These are phyloP conservation scores for Naganishia randhawae DNA, from an alignment of 768 basidiomycete species.

Conservation along the genomic window DNA sequence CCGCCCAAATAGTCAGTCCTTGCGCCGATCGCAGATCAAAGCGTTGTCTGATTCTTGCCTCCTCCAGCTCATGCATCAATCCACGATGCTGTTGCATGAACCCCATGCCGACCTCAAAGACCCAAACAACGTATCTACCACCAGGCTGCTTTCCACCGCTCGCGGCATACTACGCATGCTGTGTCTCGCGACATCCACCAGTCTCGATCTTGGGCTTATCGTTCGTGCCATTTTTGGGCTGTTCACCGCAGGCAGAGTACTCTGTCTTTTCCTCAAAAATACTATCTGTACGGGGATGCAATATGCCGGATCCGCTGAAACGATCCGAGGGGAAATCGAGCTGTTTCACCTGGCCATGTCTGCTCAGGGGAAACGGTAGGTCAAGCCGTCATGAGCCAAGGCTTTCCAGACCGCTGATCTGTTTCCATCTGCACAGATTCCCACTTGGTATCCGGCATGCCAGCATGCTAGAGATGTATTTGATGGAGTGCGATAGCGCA, in stretches of 20 bases:
- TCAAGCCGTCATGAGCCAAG: neutral
- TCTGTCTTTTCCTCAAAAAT: constrained; percentile 23
- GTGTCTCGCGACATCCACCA: constrained; percentile 25
- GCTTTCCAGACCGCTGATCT: neutral
- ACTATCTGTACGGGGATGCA: constrained; percentile 21
- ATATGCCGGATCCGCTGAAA: constrained; percentile 17
- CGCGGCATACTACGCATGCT: constrained; percentile 28
- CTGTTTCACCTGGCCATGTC: constrained; percentile 27
- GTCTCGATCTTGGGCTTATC: constrained; percentile 21
- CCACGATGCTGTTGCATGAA: constrained; percentile 27
- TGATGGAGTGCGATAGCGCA: constrained; percentile 11
- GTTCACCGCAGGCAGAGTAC: constrained; percentile 22
- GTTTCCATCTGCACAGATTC: constrained; percentile 14
- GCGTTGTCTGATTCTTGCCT: neutral
- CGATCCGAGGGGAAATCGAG: constrained; percentile 27
- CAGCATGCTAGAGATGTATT: constrained; percentile 19
- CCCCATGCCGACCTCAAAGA: constrained; percentile 22
- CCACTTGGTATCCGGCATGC: constrained; percentile 22
- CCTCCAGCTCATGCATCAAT: constrained; percentile 23
- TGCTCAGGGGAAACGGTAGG: constrained; percentile 26
- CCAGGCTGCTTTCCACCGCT: constrained; percentile 22
- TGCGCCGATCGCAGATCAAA: neutral
- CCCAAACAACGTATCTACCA: constrained; percentile 24
- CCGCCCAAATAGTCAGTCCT: constrained; percentile 25
- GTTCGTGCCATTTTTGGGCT: constrained; percentile 21